Evolutionary conservation across 176 grass and related monocot species (phyloP).

Genomic region (Oropetium thomaeum): DNA sequence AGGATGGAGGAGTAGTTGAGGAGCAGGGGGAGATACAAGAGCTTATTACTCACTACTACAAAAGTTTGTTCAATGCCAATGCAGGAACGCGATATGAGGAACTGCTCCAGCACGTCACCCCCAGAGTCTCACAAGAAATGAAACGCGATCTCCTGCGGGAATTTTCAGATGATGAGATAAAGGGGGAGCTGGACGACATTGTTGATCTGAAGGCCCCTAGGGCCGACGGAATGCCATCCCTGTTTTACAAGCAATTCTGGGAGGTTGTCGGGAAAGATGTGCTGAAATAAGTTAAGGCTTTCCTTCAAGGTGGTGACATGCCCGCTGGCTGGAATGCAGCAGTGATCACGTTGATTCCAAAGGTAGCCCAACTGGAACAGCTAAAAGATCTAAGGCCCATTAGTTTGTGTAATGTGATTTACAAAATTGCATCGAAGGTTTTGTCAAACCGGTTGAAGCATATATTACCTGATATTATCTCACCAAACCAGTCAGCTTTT

Average conservation of each 20-base stretch:
- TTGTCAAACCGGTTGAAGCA: not conserved
- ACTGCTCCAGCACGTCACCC: not conserved
- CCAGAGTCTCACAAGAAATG: not conserved
- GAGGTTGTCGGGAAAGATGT: not conserved
- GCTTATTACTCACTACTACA: not conserved
- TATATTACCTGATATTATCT: not conserved
- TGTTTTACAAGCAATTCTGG: not conserved
- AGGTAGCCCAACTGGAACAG: not conserved
- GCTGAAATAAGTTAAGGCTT: fast-evolving
- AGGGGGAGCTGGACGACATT: fast-evolving
- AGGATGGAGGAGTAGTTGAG: not conserved
- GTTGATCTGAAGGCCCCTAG: not conserved
- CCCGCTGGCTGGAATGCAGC: not conserved
- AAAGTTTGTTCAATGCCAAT: fast-evolving
- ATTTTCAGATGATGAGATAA: not conserved
- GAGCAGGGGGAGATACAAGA: not conserved
- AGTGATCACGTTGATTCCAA: not conserved
- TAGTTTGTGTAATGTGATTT: not conserved
- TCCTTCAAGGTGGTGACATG: not conserved
- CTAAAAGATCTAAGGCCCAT: not conserved
- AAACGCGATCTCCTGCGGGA: fast-evolving
- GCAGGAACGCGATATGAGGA: fast-evolving
- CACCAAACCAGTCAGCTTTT: not conserved
- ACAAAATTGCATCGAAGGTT: not conserved
- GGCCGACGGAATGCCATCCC: not conserved